Evolutionary conservation across 257 asterid genomes (phyloP), one percentile per base, ranked within the genome.

Genomic region (Fraxinus americana): DNA sequence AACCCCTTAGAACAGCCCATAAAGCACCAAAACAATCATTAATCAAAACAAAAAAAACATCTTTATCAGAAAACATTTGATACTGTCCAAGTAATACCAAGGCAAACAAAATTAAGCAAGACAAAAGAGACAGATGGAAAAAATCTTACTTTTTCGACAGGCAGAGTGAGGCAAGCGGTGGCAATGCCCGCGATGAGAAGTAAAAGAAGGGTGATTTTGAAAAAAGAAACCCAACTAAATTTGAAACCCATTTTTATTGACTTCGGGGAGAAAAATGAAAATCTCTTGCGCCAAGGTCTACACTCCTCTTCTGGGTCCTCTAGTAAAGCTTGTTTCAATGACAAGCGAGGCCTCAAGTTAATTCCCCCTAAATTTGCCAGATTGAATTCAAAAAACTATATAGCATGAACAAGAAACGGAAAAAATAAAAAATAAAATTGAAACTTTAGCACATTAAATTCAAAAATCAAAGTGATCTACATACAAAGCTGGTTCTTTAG

Each of bases 301-400:
- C 94, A 87, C 73, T 89, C 91, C 36, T 85, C 88, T 70, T 74
- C 69, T 89, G 90, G 77, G 50, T 89, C 90, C 82, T 90, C 92
- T 10, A 80, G 72, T 52, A 77, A 67, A 82, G 96, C 90, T 86
- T 90, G 97, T 81, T 93, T 95, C 83, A 84, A 88, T 17, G 93
- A 79, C 92, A 89, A 90, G 87, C 97, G 96, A 82, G 98, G 96
- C 96, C 98, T 88, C 82, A 89, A 86, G 88, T 82, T 92, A 57
- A 87, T 63, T 75, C 92, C 96, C 69, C 89, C 93, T 83, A 91
- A 86, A 81, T 91, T 89, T 87, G 97, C 97, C 97, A 91, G 97
- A 83, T 89, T 90, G 84, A 83, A 79, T 83, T 35, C 69, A 57
- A 41, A 25, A 76, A 70, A 43, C 61, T 17, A 50, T 50, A 38